Percentiles rank a stretch among this genome's conserved stretches.
Conservation (phyloP, 495 filamentous ascomycete genomes). For the Aspergillus mulundensis region DNA sequence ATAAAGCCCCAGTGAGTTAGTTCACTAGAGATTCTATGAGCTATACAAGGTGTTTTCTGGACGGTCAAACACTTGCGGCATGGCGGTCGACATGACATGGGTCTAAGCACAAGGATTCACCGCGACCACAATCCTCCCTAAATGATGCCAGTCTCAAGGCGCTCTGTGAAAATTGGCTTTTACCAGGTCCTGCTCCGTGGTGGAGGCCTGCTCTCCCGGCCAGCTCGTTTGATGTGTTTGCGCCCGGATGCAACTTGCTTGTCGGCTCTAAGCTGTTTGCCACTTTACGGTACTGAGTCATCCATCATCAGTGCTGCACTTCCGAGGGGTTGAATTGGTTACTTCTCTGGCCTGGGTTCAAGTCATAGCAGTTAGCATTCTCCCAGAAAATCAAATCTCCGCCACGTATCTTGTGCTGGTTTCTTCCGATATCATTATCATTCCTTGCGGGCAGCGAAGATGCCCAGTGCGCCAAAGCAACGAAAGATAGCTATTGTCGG, state of each 20-base stretch:
- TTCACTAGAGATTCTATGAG: no score
- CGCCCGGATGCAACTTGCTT: not conserved
- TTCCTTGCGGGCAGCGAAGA: conserved; percentile 31
- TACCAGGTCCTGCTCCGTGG: not conserved
- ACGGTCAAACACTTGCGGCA: no score
- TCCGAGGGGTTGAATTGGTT: not conserved
- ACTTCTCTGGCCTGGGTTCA: not conserved
- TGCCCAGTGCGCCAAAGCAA: conserved; percentile 86
- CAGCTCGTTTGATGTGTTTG: conserved; percentile 23
- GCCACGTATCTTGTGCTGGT: not conserved
- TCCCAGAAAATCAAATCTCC: not conserved
- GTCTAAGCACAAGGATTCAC: no score
- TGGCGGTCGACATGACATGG: no score
- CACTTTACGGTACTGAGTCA: conserved; percentile 15
- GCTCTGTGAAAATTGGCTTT: no score
- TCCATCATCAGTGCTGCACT: conserved; percentile 1
- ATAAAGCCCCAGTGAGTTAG: no score
- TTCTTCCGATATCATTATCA: not conserved
- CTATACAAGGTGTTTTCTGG: no score
- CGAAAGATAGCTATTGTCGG: conserved; percentile 98
- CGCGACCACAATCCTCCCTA: no score
- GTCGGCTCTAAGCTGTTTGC: conserved; percentile 6
- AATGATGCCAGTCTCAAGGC: no score
- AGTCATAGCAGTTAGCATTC: not conserved
- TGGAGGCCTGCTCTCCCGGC: not conserved